Base-by-base conservation (phyloP, 2,329 filamentous ascomycete species). In the Microthyrium microscopicum region DNA sequence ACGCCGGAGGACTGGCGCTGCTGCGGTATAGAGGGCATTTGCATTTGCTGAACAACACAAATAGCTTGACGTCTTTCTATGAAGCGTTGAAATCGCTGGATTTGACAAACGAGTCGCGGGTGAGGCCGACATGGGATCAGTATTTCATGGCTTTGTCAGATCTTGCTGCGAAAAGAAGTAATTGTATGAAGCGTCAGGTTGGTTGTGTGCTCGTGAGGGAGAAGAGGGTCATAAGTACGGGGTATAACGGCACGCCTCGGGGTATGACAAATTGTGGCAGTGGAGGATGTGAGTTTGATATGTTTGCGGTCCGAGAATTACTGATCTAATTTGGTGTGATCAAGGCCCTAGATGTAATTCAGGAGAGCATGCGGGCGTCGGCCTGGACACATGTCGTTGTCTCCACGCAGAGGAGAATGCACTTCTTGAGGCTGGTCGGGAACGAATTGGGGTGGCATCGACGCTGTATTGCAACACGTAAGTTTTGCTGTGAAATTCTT, bases 351-450 rank as follows among this genome's bases (percentile, higher is more conserved):
- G 89, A 31, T 98, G 89, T 57, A 95, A 98, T 54, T n/a, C 69
- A 33, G 78, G 73, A 5, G 66, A 71, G 36, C 67, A 68, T 20
- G 70, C 67, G 18, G 89, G 89, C 17, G 66, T 75, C 29, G 74
- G 70, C 1, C 66, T 98, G 15, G 73, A 76, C 4, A 93, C 87
- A 5, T 98, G 89, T 49, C 66, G 95, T 31, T 98, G 89, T 53
- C 71, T 98, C n/a, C 89, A 98, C 53, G 89, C 89, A 1, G 89
- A 98, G 60, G 89, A 98, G 58, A 98, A 98, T 53, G 89, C 89
- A 2, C 65, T 98, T 37, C 65, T 98, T 7, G 89, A 98, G 61
- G 89, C 89, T 15, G 89, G 89, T 1, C 66, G 89, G 45, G 89
- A 95, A 55, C 68, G 89, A 37, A 83, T 98, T 44, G 66, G 82